phyloP scores from a whole-genome alignment of 169 alveolate species.

The Plasmodium berghei region DNA sequence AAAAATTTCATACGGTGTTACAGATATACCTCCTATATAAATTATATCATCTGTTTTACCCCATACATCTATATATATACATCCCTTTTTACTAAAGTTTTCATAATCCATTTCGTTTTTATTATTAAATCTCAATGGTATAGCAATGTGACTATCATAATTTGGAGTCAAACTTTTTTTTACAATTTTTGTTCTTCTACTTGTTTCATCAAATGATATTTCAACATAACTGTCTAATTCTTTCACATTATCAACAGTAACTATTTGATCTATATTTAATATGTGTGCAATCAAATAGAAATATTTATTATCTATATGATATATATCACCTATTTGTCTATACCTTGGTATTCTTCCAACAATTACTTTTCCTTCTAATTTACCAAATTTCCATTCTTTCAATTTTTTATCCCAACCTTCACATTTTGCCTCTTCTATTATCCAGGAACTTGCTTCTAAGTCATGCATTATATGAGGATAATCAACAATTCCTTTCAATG shows the following conservation, averaged over 20 bases:
- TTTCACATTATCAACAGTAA: constrained; percentile 76
- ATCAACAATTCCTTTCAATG: constrained; percentile 81
- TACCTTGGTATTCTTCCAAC: constrained; percentile 80
- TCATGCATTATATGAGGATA: constrained; percentile 80
- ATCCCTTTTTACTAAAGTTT: constrained; percentile 76
- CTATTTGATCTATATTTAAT: constrained; percentile 79
- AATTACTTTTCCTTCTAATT: constrained; percentile 78
- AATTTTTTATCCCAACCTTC: constrained; percentile 83
- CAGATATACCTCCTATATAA: constrained; percentile 78
- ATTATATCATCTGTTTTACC: constrained; percentile 79
- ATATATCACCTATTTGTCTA: constrained; percentile 78
- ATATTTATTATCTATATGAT: constrained; percentile 40
- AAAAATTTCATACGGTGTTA: constrained; percentile 80
- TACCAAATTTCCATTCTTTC: constrained; percentile 80
- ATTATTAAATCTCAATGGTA: constrained; percentile 77
- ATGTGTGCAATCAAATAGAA: constrained; percentile 78
- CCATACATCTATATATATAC: constrained; percentile 82
- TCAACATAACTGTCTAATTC: constrained; percentile 81
- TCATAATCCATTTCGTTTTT: constrained; percentile 61
- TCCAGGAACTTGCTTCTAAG: constrained; percentile 80
- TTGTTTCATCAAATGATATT: constrained; percentile 79
- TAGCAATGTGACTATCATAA: constrained; percentile 80
- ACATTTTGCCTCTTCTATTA: constrained; percentile 78
- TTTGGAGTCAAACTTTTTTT: constrained; percentile 78
- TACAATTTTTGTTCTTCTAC: constrained; percentile 77